phyloP scores from a whole-genome alignment of 2,329 filamentous ascomycete genomes.

The Penicillium expansum region DNA sequence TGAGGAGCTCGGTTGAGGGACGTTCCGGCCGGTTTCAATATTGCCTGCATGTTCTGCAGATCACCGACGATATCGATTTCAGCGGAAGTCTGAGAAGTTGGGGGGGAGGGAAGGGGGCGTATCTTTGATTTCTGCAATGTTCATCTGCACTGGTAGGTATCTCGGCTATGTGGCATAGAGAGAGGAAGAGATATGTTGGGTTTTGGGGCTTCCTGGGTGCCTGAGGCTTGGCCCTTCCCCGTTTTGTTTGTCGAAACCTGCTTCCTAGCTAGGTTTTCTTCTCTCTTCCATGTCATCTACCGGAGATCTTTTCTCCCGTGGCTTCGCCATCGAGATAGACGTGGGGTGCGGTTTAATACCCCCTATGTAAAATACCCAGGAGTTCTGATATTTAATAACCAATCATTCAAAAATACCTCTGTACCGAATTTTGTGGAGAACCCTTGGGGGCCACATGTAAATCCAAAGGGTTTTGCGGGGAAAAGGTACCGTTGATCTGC shows the following conservation, averaged over 20 bases:
- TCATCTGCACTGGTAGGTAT: slow-evolving; percentile 1
- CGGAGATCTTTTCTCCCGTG: not conserved
- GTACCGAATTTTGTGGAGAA: not conserved
- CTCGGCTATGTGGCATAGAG: not conserved
- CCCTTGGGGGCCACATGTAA: not conserved
- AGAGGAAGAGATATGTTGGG: not conserved
- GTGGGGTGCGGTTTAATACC: not conserved
- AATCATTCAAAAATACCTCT: not conserved
- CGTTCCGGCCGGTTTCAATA: not conserved
- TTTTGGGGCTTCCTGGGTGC: not conserved
- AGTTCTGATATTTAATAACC: not conserved
- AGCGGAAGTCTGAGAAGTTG: slow-evolving; percentile 2
- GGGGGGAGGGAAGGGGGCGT: not conserved
- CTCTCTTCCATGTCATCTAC: not conserved
- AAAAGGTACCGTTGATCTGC: not conserved
- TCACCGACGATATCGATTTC: not conserved
- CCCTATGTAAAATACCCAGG: not conserved
- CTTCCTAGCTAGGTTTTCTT: not conserved
- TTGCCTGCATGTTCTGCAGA: not conserved
- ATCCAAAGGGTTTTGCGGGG: not conserved
- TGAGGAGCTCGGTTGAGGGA: not conserved
- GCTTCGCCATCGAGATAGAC: not conserved
- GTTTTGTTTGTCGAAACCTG: not conserved
- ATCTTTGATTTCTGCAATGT: slow-evolving; percentile 5
- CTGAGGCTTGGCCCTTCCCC: not conserved